Conservation (phyloP, 768 basidiomycete species). For the Trametes cubensis region DNA sequence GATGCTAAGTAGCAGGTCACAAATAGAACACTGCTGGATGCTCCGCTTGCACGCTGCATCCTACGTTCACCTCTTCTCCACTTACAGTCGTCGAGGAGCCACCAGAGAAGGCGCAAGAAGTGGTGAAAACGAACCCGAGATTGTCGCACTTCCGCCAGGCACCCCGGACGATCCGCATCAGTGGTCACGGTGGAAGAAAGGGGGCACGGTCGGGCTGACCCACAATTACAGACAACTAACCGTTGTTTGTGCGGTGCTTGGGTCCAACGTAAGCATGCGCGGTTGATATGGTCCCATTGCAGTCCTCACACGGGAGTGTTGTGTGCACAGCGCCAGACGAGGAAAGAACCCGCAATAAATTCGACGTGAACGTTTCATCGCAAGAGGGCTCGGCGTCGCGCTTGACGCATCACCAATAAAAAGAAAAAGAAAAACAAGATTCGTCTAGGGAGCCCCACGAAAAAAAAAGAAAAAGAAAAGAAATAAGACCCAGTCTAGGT, state of each 20-base stretch:
- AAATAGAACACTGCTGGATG: neutral
- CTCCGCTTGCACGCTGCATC: neutral
- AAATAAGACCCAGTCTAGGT: too few species aligned
- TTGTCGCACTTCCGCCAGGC: constrained; percentile 15
- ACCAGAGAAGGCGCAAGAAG: neutral
- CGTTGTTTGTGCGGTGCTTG: constrained; percentile 26
- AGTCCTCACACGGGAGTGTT: too few species aligned
- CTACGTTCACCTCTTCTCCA: neutral
- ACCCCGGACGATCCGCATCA: constrained; percentile 27
- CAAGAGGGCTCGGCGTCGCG: too few species aligned
- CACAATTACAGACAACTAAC: constrained; percentile 15
- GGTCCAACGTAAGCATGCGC: constrained; percentile 27
- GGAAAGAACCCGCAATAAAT: constrained; percentile 20
- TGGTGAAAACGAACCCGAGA: neutral
- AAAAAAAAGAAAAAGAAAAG: too few species aligned
- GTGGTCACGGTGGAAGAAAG: constrained; percentile 24
- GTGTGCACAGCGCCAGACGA: constrained; percentile 24
- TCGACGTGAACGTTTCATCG: constrained; percentile 20
- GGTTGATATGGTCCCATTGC: too few species aligned
- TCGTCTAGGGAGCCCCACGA: too few species aligned
- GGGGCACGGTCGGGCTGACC: neutral
- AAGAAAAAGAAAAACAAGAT: too few species aligned
- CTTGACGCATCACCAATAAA: too few species aligned
- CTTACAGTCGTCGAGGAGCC: neutral
- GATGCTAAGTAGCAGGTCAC: neutral